phyloP scores from a whole-genome alignment of 371 early-diverging fungal species.

The Rhizopus stolonifer region DNA sequence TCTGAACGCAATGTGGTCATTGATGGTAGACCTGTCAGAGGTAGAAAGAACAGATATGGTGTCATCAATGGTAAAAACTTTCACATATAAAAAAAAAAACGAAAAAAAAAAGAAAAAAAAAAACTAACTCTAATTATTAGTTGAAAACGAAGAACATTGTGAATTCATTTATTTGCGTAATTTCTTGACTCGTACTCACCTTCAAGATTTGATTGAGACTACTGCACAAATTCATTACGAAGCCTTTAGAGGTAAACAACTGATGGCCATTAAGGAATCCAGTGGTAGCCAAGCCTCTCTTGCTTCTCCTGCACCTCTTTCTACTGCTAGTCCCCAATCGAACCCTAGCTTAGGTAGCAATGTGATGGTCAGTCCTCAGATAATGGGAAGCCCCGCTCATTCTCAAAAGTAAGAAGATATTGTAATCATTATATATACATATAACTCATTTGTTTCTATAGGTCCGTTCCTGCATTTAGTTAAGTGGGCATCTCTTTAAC shows the following conservation, averaged over 20 bases:
- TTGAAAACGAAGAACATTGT: conserved; percentile 73
- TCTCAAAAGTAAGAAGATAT: conserved; percentile 30
- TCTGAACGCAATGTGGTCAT: conserved; percentile 81
- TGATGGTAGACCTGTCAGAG: conserved; percentile 77
- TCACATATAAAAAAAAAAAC: too few species aligned
- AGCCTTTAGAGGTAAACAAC: conserved; percentile 87
- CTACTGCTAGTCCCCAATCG: conserved; percentile 2
- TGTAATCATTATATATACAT: neutral
- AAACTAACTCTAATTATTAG: too few species aligned
- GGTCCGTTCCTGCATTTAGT: conserved; percentile 26
- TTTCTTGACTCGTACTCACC: conserved; percentile 83
- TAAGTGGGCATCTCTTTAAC: too few species aligned
- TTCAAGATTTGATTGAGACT: conserved; percentile 85
- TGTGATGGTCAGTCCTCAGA: conserved; percentile 11
- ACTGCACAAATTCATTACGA: conserved; percentile 88
- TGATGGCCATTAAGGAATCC: conserved; percentile 80
- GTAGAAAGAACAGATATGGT: conserved; percentile 69
- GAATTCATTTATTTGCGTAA: conserved; percentile 83
- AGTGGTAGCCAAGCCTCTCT: conserved; percentile 24
- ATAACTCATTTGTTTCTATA: conserved; percentile 5
- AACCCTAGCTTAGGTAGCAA: conserved; percentile 12
- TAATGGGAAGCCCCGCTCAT: conserved; percentile 43
- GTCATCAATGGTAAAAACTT: conserved; percentile 51
- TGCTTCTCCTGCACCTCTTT: conserved; percentile 14
- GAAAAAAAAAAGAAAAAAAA: conserved; percentile 5